phyloP scores from a whole-genome alignment of 1,284 basidiomycete genomes.

The Trichosporon sp. region DNA sequence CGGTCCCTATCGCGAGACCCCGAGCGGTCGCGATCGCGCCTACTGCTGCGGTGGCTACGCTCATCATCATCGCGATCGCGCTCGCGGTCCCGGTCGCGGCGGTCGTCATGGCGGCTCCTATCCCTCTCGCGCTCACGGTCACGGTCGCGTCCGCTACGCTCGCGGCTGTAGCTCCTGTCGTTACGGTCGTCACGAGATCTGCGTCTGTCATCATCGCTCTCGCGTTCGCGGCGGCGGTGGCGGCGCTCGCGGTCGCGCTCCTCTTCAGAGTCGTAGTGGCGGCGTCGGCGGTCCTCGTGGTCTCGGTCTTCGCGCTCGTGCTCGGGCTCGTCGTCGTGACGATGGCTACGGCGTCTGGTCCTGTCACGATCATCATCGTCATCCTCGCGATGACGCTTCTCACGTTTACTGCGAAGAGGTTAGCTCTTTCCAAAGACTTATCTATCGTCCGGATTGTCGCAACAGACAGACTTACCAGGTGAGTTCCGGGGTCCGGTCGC shows the following conservation, averaged over 20 bases:
- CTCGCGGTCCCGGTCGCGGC: constrained; percentile 26
- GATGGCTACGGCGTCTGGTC: constrained; percentile 39
- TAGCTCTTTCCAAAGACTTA: background rate
- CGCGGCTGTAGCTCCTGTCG: constrained; percentile 31
- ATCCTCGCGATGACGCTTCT: constrained; percentile 59
- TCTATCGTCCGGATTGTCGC: too few species aligned
- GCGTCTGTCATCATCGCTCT: constrained; percentile 60
- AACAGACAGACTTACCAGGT: constrained; percentile 39
- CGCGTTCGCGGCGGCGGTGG: constrained; percentile 43
- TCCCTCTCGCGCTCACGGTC: constrained; percentile 41
- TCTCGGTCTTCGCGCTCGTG: constrained; percentile 62
- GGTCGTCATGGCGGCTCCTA: constrained; percentile 52
- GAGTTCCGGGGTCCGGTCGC: constrained; percentile 51
- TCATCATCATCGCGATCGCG: constrained; percentile 35
- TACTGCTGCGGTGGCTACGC: constrained; percentile 27
- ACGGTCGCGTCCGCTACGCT: constrained; percentile 18
- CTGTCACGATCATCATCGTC: constrained; percentile 52
- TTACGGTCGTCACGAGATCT: constrained; percentile 37
- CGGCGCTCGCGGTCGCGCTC: constrained; percentile 23
- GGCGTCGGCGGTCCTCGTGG: constrained; percentile 54
- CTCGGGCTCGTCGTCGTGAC: constrained; percentile 62
- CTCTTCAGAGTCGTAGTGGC: constrained; percentile 46
- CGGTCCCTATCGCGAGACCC: constrained; percentile 22
- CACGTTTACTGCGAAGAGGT: constrained; percentile 47
- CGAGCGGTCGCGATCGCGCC: constrained; percentile 19